phyloP scores from a whole-genome alignment of 1,284 basidiomycete species.

The Golubevia sp. region DNA sequence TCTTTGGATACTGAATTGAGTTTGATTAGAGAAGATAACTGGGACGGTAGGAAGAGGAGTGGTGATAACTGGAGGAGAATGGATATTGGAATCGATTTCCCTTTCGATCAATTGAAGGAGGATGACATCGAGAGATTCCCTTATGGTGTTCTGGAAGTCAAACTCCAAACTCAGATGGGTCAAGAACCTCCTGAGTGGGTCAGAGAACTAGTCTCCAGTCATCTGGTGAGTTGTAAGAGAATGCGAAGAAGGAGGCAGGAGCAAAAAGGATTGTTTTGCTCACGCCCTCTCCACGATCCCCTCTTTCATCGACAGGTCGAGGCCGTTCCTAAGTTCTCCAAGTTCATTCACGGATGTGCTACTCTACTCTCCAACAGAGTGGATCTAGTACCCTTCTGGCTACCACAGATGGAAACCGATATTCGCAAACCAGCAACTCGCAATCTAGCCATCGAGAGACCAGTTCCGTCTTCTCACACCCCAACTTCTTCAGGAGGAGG shows the following conservation, averaged over 20 bases:
- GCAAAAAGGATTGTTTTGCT: slow-evolving; percentile 8
- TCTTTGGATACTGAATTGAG: slow-evolving; percentile 96
- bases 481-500: slow-evolving; percentile 21
- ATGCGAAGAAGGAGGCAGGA: neutral
- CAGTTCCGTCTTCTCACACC: slow-evolving; percentile 33
- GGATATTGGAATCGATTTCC: slow-evolving; percentile 89
- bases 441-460: slow-evolving; percentile 50
- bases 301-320: slow-evolving; percentile 18
- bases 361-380: slow-evolving; percentile 90
- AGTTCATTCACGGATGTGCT: slow-evolving; percentile 97
- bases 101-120: slow-evolving; percentile 76
- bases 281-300: slow-evolving; percentile 8
- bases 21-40: slow-evolving; percentile 93
- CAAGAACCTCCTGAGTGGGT: slow-evolving; percentile 98
- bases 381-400: slow-evolving; percentile 98
- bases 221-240: slow-evolving; percentile 69
- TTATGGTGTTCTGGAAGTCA: slow-evolving; percentile 91
- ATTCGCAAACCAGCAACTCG: slow-evolving; percentile 38
- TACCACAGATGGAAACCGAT: slow-evolving; percentile 80
- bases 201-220: slow-evolving; percentile 87
- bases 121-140: slow-evolving; percentile 91
- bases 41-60: slow-evolving; percentile 80
- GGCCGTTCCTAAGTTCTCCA: slow-evolving; percentile 69
- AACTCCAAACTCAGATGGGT: slow-evolving; percentile 93
- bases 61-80: slow-evolving; percentile 90